Evolutionary conservation across 306 rosid species (phyloP), one percentile per base, ranked within the genome.

Genomic region (Gleditsia sinensis): DNA sequence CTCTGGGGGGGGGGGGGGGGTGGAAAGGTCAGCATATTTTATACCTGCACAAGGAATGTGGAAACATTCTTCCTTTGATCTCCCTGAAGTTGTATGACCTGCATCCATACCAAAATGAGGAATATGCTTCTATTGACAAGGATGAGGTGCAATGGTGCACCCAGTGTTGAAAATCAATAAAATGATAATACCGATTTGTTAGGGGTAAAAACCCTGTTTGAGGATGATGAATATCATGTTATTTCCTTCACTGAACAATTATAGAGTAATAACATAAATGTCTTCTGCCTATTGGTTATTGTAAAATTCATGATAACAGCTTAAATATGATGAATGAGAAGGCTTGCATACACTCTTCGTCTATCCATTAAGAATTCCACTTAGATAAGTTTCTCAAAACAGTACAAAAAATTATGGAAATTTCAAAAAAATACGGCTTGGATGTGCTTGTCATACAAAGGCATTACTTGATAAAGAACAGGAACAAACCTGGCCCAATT

Each of bases 61-160:
- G 87, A 83, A 60, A 80, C 85, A 68, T 86, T 86, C 78, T 86
- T 86, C 39, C 90, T 71, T 75, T 86, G 90, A 83, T 86, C 90
- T 37, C 90, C 90, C 83, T 86, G 90, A 74, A 86, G 90, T 48
- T 86, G 90, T 77, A 86, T 86, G 64, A 86, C 90, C 90, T 83
- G 75, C 48, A 80, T 62, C 40, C 78, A 82, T 21, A 56, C 34
- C n/a, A n/a, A 66, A 20, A 13, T 27, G 2, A 59, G 19, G 46
- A 34, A 68, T 61, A 72, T 42, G 72, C 14, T 51, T 77, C 49
- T n/a, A 34, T 25, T 39, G 51, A 36, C 9, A 25, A 33, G 14
- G 5, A 53, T n/a, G 13, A 40, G 30, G 74, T 27, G 39, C 46
- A 14, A 28, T 25, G 21, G 25, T 46, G 27, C 75, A 13, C 45